A percentile compares a stretch with the other conserved stretches of the same genome.
phyloP scores from a whole-genome alignment of 1,139 yeast genomes.

The Candida pseudoviswanathii region DNA sequence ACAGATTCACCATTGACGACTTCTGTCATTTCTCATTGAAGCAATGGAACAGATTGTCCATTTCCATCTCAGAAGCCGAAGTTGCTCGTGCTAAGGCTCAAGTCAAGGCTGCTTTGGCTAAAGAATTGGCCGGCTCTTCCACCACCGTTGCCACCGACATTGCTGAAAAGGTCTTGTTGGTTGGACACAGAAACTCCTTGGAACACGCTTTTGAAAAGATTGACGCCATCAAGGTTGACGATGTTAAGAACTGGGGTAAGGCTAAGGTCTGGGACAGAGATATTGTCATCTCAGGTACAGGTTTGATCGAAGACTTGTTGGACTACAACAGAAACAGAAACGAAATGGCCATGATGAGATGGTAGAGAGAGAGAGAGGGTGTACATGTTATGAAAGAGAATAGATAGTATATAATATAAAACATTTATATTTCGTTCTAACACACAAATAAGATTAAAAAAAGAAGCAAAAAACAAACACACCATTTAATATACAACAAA shows the following conservation, averaged over 20 bases:
- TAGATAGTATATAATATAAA: slow-evolving; percentile 5
- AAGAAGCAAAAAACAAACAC: neutral
- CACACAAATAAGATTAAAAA: neutral
- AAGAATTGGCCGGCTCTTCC: slow-evolving; percentile 44
- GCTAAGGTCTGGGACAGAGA: slow-evolving; percentile 81
- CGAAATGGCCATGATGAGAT: slow-evolving; percentile 87
- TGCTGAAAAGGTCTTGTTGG: slow-evolving; percentile 60
- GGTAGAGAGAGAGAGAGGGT: slow-evolving; percentile 28
- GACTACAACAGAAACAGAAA: slow-evolving; percentile 86
- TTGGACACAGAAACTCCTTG: slow-evolving; percentile 63
- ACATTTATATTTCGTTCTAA: neutral
- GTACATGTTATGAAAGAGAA: neutral
- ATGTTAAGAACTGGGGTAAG: slow-evolving; percentile 73
- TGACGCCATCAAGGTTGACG: slow-evolving; percentile 62
- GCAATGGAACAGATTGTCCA: slow-evolving; percentile 84
- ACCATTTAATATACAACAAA: neutral
- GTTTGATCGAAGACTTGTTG: slow-evolving; percentile 79
- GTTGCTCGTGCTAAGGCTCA: slow-evolving; percentile 70
- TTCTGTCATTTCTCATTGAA: slow-evolving; percentile 76
- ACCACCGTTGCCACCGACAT: slow-evolving; percentile 56
- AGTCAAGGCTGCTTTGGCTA: slow-evolving; percentile 62
- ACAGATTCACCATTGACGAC: slow-evolving; percentile 65
- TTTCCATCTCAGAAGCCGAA: slow-evolving; percentile 75
- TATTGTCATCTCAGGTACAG: slow-evolving; percentile 78
- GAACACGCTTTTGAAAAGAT: slow-evolving; percentile 62